These are phyloP conservation scores for Eremothecium gossypii DNA, from an alignment of 1,139 yeast species.

Conservation along the genomic window DNA sequence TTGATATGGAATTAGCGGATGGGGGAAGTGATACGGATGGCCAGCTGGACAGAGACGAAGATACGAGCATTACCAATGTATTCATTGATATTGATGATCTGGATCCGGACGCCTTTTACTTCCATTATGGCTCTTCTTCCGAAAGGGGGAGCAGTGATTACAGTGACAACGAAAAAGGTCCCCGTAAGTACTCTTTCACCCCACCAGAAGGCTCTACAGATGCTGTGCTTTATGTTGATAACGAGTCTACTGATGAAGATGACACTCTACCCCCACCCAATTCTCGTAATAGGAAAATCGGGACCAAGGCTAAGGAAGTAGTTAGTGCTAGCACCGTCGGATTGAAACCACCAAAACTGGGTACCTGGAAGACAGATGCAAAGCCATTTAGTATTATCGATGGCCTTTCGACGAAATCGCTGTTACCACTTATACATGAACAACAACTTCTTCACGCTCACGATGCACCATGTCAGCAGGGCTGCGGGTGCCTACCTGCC, in stretches of 20 bases:
- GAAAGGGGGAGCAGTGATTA: conserved; percentile 15
- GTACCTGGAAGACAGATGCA: conserved; percentile 81
- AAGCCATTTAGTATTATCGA: conserved; percentile 92
- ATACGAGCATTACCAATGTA: conserved; percentile 27
- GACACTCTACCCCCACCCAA: conserved; percentile 60
- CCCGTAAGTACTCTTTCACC: conserved; percentile 8
- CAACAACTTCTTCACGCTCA: conserved; percentile 23
- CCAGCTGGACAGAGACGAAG: conserved; percentile 24
- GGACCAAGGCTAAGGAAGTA: conserved; percentile 77
- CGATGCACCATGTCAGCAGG: conserved; percentile 15
- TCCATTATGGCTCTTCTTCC: conserved; percentile 28
- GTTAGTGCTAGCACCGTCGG: conserved; percentile 77
- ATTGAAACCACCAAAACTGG: conserved; percentile 83
- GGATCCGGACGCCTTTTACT: conserved; percentile 33
- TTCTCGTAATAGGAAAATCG: conserved; percentile 43
- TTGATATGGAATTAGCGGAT: conserved; percentile 10
- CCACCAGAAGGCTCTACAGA: conserved; percentile 20
- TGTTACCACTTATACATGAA: conserved; percentile 36
- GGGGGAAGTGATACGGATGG: conserved; percentile 10
- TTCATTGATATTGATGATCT: conserved; percentile 32
- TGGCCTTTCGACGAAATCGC: conserved; percentile 79
- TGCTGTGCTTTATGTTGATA: conserved; percentile 33
- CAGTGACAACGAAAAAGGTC: conserved; percentile 5
- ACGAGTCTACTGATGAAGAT: conserved; percentile 92
- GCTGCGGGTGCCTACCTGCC: neutral